These are phyloP conservation scores for Monosporozyma yasuniensis DNA, from an alignment of 805 yeast genomes.

Conservation along the genomic window DNA sequence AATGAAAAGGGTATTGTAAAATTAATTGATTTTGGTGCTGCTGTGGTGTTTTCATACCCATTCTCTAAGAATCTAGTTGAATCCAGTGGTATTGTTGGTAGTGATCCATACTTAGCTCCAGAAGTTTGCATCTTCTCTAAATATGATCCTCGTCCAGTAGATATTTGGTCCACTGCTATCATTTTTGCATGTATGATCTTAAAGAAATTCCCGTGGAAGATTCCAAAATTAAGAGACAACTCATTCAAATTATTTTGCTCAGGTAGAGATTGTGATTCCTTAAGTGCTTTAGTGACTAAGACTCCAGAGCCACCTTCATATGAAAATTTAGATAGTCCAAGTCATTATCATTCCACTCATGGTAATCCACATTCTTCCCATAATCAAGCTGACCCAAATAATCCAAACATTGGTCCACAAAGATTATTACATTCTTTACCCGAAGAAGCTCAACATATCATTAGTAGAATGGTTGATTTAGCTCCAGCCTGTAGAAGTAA, in stretches of 20 bases:
- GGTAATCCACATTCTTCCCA: constrained; percentile 11
- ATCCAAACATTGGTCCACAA: constrained; percentile 64
- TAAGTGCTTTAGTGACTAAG: constrained; percentile 51
- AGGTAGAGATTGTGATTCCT: constrained; percentile 57
- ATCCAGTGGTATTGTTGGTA: constrained; percentile 78
- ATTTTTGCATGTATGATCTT: constrained; percentile 87
- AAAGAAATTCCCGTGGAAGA: constrained; percentile 91
- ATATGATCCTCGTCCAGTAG: constrained; percentile 89
- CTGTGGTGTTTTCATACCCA: constrained; percentile 86
- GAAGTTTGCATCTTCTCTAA: constrained; percentile 77
- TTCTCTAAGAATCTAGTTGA: constrained; percentile 63
- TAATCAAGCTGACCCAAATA: constrained; percentile 39
- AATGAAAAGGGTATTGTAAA: constrained; percentile 76
- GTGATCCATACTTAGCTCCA: constrained; percentile 87
- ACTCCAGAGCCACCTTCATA: constrained; percentile 42
- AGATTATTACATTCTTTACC: constrained; percentile 64
- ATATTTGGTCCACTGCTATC: constrained; percentile 87
- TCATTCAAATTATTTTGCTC: constrained; percentile 78
- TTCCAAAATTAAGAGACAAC: constrained; percentile 72
- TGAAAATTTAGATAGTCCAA: constrained; percentile 11
- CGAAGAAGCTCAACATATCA: constrained; percentile 54
- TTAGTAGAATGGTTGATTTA: constrained; percentile 68
- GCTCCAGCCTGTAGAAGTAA: constrained; percentile 80
- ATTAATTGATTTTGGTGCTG: constrained; percentile 88
- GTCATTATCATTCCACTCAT: constrained; percentile 2